Evolutionary conservation across 2,329 filamentous ascomycete genomes (phyloP), one percentile per base, ranked within the genome.

Genomic region (Corinectria fuckeliana): DNA sequence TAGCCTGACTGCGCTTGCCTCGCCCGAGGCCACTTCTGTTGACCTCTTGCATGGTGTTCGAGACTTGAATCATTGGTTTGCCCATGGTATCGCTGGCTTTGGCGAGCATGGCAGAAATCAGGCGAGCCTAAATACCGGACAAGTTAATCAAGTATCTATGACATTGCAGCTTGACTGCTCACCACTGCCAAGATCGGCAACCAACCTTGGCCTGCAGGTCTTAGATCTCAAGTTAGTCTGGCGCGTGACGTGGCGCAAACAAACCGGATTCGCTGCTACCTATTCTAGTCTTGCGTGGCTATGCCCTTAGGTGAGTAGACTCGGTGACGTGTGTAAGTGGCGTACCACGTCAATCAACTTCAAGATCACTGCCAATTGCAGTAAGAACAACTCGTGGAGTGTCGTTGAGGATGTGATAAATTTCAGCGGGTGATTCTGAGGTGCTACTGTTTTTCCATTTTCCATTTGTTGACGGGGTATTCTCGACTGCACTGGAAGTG

Each of bases 251-350:
- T 58, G 56, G 50, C 38, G 56, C 36, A 34, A 25, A 16, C 41
- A 32, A 36, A 9, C 36, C 39, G 21, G 11, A 26, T 20, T 34
- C 8, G 49, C 26, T 48, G 23, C 55, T 50, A 54, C 54, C 55
- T 50, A 54, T 58, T 50, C 38, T 30, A 13, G 36, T 26, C 14
- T 32, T 11, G 38, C 49, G 56, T 50, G 56, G 56, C 50, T 44
- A 50, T 58, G 36, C 44, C 20, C 30, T 41, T 38, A 23, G 44
- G 28, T 26, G 14, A 41, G 54, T n/a, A 39, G n/a, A 16, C 32
- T 41, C 20, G 11, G 41, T 38, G 34, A 50, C 45, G 32, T 49
- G 28, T 10, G n/a, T 14, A 55, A 32, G 54, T 45, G 21, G 28
- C 39, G 38, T 38, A 16, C 21, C 38, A 34, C 32, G 11, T 44